Percentiles rank a stretch among this genome's conserved stretches.
These are phyloP conservation scores for Alectoria sarmentosa DNA, from an alignment of 495 filamentous ascomycete genomes.

Conservation along the genomic window DNA sequence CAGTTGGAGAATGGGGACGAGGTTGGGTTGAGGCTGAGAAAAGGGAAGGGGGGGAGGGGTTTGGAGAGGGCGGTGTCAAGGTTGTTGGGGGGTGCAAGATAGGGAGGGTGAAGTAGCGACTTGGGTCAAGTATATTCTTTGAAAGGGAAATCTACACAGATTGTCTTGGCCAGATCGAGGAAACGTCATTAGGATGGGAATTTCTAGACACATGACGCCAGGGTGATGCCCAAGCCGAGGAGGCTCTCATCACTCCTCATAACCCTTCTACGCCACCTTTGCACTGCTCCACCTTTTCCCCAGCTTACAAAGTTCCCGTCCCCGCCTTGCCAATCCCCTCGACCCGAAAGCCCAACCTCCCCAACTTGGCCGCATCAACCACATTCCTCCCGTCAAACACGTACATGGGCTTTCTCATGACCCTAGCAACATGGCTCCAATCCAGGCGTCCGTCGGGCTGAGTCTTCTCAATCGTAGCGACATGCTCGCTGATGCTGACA, in stretches of 20 bases:
- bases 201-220: not conserved
- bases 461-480: conserved; percentile 19
- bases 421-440: conserved; percentile 43
- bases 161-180: not conserved
- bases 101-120: not conserved
- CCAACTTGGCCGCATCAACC: conserved; percentile 49
- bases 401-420: conserved; percentile 61
- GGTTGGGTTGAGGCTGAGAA: too few relatives aligned
- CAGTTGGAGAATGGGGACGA: too few relatives aligned
- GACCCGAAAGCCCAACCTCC: conserved; percentile 45
- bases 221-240: not conserved
- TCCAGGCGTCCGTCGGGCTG: conserved; percentile 33
- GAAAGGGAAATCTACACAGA: not conserved
- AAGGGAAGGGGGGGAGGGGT: too few relatives aligned
- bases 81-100: not conserved
- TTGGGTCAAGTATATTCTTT: not conserved
- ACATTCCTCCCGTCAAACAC: conserved; percentile 66
- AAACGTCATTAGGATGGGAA: not conserved
- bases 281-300: too few relatives aligned
- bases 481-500: conserved; percentile 6
- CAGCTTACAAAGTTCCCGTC: not conserved
- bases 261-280: not conserved
- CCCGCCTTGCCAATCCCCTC: conserved; percentile 26
- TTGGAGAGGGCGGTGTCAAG: too few relatives aligned
- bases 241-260: not conserved